Percentiles rank a stretch among this genome's conserved stretches.
Conservation (phyloP, 352 stramenopile genomes). For the Phytopythium chamaehyphon region DNA sequence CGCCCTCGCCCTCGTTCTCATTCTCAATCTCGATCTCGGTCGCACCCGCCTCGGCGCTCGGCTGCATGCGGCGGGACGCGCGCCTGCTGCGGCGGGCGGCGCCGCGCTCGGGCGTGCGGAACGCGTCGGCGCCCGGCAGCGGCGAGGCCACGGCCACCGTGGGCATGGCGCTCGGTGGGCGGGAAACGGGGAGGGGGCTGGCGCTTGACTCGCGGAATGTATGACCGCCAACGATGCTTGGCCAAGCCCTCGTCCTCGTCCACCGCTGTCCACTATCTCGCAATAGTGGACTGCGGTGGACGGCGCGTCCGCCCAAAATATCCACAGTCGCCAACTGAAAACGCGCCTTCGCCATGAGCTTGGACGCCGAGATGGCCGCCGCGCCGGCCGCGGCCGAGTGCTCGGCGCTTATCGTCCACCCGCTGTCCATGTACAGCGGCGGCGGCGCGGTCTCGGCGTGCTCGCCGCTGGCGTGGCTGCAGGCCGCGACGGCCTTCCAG, state of each 20-base stretch:
- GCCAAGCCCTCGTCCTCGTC: too few species aligned
- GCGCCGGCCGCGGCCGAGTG: constrained; percentile 5
- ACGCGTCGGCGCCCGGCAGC: constrained; percentile 8
- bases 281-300: too few species aligned
- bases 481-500: constrained; percentile 24
- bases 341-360: constrained; percentile 6
- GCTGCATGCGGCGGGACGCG: neutral
- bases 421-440: constrained; percentile 40
- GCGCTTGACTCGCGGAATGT: too few species aligned
- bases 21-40: too few species aligned
- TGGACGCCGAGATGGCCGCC: neutral
- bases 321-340: neutral
- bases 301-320: neutral
- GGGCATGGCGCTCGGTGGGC: constrained; percentile 16
- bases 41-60: neutral
- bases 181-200: too few species aligned
- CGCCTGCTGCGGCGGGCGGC: neutral
- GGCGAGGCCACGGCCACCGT: constrained; percentile 14
- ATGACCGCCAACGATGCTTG: too few species aligned
- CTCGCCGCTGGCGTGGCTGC: constrained; percentile 29
- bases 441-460: constrained; percentile 24
- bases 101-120: constrained; percentile 8
- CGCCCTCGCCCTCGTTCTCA: constrained; percentile 2
- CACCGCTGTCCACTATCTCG: too few species aligned
- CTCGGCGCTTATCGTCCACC: constrained; percentile 56